Evolutionary conservation across 768 basidiomycete species (phyloP).

Genomic region (Termitomyces sp.): DNA sequence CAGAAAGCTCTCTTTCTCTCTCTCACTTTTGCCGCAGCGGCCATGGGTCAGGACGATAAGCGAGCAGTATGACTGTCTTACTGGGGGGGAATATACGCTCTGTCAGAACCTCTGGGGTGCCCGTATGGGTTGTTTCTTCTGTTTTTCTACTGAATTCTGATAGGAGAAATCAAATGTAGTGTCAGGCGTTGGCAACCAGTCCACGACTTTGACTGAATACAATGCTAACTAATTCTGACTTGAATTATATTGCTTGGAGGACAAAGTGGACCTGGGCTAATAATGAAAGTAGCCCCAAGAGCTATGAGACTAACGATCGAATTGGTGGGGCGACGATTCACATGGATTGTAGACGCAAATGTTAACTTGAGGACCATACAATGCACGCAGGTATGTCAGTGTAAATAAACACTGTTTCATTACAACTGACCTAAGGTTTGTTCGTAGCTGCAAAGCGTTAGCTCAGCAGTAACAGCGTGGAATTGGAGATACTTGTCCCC

Average conservation of each 20-base stretch:
- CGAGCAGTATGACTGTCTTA: constrained; percentile 40
- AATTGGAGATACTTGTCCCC: constrained; percentile 43
- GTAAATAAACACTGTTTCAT: no score
- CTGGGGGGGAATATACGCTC: constrained; percentile 45
- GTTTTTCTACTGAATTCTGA: neutral
- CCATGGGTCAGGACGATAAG: constrained; percentile 36
- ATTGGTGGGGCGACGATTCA: neutral
- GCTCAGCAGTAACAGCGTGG: constrained; percentile 47
- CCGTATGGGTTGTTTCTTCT: constrained; percentile 21
- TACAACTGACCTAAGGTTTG: no score
- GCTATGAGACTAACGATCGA: constrained; percentile 33
- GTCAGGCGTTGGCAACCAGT: constrained; percentile 46
- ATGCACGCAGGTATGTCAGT: constrained; percentile 43
- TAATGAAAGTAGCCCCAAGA: constrained; percentile 49
- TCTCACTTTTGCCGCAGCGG: neutral
- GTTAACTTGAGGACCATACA: constrained; percentile 40
- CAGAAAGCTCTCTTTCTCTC: neutral
- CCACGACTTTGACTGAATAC: constrained; percentile 43
- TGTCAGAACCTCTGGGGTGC: constrained; percentile 59
- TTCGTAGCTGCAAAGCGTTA: constrained; percentile 32
- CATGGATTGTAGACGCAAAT: constrained; percentile 40
- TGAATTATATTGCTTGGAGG: constrained; percentile 46
- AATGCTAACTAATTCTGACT: constrained; percentile 31
- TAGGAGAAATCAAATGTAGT: constrained; percentile 19
- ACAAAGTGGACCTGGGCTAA: constrained; percentile 55